phyloP scores from a whole-genome alignment of 495 filamentous ascomycete genomes.

The Penicillium soppii region DNA sequence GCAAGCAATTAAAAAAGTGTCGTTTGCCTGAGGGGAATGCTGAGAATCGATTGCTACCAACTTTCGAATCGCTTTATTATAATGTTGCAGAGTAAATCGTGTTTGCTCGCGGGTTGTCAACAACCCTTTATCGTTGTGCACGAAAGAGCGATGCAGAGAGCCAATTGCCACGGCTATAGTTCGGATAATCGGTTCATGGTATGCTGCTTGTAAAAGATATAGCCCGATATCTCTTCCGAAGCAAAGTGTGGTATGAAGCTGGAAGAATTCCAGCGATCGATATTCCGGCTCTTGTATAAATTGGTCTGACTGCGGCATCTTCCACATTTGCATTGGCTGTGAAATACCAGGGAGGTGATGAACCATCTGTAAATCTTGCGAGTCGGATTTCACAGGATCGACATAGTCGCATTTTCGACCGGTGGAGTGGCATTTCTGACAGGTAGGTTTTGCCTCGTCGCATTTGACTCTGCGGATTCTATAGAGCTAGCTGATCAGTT shows the following conservation, averaged over 20 bases:
- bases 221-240: conserved; percentile 54
- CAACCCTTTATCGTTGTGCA: conserved; percentile 17
- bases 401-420: conserved; percentile 44
- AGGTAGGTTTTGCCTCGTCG: conserved; percentile 58
- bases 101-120: not conserved
- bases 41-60: conserved; percentile 6
- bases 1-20: conserved; percentile 53
- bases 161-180: conserved; percentile 63
- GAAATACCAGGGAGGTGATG: conserved; percentile 16
- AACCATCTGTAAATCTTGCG: conserved; percentile 10
- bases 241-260: conserved; percentile 54
- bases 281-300: conserved; percentile 35
- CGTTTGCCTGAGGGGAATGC: conserved; percentile 7
- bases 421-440: conserved; percentile 50
- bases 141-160: conserved; percentile 60
- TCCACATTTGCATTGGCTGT: conserved; percentile 10
- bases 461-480: conserved; percentile 65
- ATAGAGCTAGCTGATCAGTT: conserved; percentile 3
- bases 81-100: conserved; percentile 50
- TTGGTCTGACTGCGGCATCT: conserved; percentile 9
- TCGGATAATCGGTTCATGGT: conserved; percentile 58
- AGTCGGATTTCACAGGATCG: not conserved
- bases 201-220: conserved; percentile 54
- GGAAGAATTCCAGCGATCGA: conserved; percentile 60
- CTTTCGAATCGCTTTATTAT: conserved; percentile 52